phyloP scores from a whole-genome alignment of 768 basidiomycete species.

The Lactarius sp. region DNA sequence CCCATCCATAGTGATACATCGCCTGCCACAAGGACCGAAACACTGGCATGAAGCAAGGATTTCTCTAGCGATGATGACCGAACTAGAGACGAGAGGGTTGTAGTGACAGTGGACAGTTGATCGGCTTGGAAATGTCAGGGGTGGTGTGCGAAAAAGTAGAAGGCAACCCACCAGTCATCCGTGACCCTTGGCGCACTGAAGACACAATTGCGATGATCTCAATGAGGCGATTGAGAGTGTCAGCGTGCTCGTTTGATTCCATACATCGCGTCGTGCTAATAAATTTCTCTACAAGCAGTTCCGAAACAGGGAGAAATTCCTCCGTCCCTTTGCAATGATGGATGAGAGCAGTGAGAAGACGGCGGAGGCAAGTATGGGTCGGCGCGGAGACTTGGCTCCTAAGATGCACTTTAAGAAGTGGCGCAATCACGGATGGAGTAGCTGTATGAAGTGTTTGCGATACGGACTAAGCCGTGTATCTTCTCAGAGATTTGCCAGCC shows the following conservation, averaged over 20 bases:
- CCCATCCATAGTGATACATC: slow-evolving; percentile 40
- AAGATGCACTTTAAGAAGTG: slow-evolving; percentile 55
- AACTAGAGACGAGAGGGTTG: slow-evolving; percentile 31
- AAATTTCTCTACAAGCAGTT: slow-evolving; percentile 46
- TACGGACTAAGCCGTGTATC: slow-evolving; percentile 51
- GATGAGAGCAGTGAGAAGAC: slow-evolving; percentile 71
- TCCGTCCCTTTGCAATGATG: slow-evolving; percentile 76
- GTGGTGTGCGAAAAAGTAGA: background rate
- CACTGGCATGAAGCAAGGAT: slow-evolving; percentile 33
- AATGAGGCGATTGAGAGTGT: slow-evolving; percentile 47
- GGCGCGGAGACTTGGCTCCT: slow-evolving; percentile 36
- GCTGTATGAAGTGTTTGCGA: slow-evolving; percentile 78
- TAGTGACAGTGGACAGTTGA: slow-evolving; percentile 37
- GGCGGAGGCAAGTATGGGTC: slow-evolving; percentile 56
- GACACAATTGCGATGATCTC: slow-evolving; percentile 53
- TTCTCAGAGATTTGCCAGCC: background rate
- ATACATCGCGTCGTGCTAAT: slow-evolving; percentile 16
- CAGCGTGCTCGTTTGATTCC: slow-evolving; percentile 27
- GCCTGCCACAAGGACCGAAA: slow-evolving; percentile 38
- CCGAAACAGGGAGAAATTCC: slow-evolving; percentile 53
- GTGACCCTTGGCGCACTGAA: slow-evolving; percentile 66
- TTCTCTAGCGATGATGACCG: slow-evolving; percentile 30
- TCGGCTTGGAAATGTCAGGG: slow-evolving; percentile 30
- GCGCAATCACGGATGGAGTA: slow-evolving; percentile 54
- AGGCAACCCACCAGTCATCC: slow-evolving; percentile 50